Conservation (phyloP, 2,329 filamentous ascomycete genomes). For the Phyllosticta citrichinensis region DNA sequence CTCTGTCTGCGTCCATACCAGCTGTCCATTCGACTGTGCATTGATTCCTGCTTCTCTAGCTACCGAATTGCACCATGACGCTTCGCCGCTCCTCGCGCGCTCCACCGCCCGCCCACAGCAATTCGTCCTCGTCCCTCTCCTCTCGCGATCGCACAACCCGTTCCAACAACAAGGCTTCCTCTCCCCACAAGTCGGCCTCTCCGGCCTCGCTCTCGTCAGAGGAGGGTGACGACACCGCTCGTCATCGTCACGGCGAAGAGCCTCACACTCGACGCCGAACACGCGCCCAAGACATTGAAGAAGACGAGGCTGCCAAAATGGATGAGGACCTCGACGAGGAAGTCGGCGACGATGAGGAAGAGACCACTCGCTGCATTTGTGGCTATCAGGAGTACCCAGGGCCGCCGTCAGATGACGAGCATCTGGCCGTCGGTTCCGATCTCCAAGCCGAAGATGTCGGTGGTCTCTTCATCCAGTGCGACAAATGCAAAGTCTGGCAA, state of each 20-base stretch:
- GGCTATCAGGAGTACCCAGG: slow-evolving; percentile 92
- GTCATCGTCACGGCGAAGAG: slow-evolving; percentile 47
- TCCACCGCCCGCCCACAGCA: slow-evolving; percentile 61
- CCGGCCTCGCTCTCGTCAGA: slow-evolving; percentile 63
- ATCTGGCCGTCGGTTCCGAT: slow-evolving; percentile 42
- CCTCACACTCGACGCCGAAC: slow-evolving; percentile 68
- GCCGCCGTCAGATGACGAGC: slow-evolving; percentile 47
- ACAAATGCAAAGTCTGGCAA: slow-evolving; percentile 95
- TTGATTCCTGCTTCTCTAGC: neutral
- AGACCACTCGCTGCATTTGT: slow-evolving; percentile 91
- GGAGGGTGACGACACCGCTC: slow-evolving; percentile 48
- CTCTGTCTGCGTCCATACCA: neutral
- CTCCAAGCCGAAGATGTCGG: slow-evolving; percentile 62
- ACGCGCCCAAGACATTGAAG: slow-evolving; percentile 61
- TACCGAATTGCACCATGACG: slow-evolving; percentile 39
- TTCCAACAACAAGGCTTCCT: slow-evolving; percentile 61
- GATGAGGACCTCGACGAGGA: slow-evolving; percentile 51
- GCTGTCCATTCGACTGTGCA: neutral
- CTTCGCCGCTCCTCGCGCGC: slow-evolving; percentile 88
- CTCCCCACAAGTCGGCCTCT: slow-evolving; percentile 65
- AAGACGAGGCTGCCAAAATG: slow-evolving; percentile 28
- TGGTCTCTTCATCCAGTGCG: slow-evolving; percentile 95
- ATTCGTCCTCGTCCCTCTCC: slow-evolving; percentile 60
- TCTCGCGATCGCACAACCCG: slow-evolving; percentile 68
- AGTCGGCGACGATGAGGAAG: slow-evolving; percentile 61